Conservation (phyloP, 2,329 filamentous ascomycete genomes). For the Ceratocystis ficicola region DNA sequence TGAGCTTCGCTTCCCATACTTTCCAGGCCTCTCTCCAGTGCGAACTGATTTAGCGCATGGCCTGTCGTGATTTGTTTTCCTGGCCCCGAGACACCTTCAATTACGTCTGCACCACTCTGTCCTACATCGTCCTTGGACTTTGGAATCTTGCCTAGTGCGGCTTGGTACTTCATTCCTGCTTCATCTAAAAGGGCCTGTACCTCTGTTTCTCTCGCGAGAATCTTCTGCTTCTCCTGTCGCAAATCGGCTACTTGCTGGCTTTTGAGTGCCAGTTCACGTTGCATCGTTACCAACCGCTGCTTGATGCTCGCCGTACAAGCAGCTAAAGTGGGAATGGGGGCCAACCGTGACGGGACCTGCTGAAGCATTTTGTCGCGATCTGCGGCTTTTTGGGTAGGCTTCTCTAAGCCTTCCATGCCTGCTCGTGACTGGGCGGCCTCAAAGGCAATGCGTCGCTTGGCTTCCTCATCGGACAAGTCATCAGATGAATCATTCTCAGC, state of each 20-base stretch:
- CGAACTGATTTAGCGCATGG: conserved; percentile 25
- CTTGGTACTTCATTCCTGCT: conserved; percentile 54
- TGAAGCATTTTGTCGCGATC: conserved; percentile 6
- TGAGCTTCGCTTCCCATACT: conserved; percentile 32
- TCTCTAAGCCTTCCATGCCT: conserved; percentile 63
- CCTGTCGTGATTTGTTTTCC: conserved; percentile 6
- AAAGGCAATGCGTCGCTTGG: conserved; percentile 66
- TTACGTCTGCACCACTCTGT: background rate
- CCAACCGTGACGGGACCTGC: conserved; percentile 17
- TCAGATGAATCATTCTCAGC: conserved; percentile 57
- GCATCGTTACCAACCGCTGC: conserved; percentile 49
- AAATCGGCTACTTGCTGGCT: conserved; percentile 53
- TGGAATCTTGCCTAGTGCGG: conserved; percentile 30
- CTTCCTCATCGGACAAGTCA: conserved; percentile 56
- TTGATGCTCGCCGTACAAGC: conserved; percentile 55
- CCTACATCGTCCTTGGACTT: background rate
- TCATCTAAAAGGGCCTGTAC: conserved; percentile 72
- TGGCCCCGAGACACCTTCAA: background rate
- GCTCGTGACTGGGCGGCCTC: conserved; percentile 75
- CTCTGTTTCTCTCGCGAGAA: conserved; percentile 59
- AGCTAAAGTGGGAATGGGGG: conserved; percentile 58
- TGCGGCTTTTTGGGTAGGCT: conserved; percentile 31
- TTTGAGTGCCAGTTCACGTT: conserved; percentile 48
- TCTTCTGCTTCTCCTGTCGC: conserved; percentile 53
- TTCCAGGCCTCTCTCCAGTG: conserved; percentile 35